Evolutionary conservation across 805 yeast genomes (phyloP), one percentile per base, ranked within the genome.

Genomic region (Pichia heedii): DNA sequence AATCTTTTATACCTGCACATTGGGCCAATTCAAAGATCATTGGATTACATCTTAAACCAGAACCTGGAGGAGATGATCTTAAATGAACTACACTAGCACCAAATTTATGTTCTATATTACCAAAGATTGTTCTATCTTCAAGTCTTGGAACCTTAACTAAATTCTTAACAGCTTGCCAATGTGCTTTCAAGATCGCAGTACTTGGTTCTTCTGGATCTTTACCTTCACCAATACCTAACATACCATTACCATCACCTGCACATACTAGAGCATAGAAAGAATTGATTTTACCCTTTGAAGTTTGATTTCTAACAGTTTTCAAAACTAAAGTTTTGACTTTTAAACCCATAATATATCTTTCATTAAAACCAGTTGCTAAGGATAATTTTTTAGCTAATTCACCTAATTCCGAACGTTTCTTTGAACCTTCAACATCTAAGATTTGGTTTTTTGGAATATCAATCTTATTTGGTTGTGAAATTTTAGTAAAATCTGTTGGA

Each of bases 211-310:
- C 80, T 52, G 87, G 71, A 48, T 93, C 90, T 58, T 85, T 86
- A 49, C 97, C 98, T 63, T 88, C 95, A 40, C 97, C 98, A 39
- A 89, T 69, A 32, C 97, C 97, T 47, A 93, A 71, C 82, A 87
- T 84, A 50, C 98, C 98, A 51, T 85, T 84, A 43, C 80, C 75
- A 64, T 93, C 95, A 39, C 98, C 98, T 15, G 84, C 96, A 32
- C 88, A 84, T 13, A 88, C 90, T 50, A 93, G 63, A 0, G 88
- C 83, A 63, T 84, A 90, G 61, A 78, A 81, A 33, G 86, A 76
- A 41, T 82, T 78, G 51, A 85, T 85, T 61, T 87, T 88, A 61
- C 97, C 97, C 69, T 86, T 85, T 33, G 87, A 79, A 2, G 97
- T 90, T 71, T 87, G 95, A 60, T 87, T 86, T 43, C 88, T 79